Evolutionary conservation across 192 early-diverging fungal genomes (phyloP).

Genomic region (Spinellus fusiger): DNA sequence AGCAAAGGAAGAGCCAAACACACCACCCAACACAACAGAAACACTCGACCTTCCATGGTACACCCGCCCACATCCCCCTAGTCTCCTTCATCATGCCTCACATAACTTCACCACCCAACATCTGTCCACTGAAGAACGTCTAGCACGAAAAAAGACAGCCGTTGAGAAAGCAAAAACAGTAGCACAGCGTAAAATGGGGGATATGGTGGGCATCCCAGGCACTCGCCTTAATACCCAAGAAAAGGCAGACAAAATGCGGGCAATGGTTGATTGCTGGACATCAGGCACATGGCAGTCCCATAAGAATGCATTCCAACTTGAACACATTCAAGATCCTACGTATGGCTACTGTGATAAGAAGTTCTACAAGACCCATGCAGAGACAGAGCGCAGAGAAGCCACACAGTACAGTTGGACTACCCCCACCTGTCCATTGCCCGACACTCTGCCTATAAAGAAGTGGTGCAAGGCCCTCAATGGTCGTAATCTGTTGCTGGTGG

Average conservation of each 20-base stretch:
- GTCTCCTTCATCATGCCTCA: neutral
- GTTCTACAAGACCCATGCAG: slow-evolving; percentile 8
- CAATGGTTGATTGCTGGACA: slow-evolving; percentile 21
- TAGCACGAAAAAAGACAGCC: neutral
- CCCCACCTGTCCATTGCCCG: slow-evolving; percentile 7
- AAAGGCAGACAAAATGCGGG: neutral
- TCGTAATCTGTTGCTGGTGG: slow-evolving; percentile 41
- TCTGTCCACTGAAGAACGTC: neutral
- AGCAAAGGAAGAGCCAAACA: no score
- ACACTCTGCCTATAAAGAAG: neutral
- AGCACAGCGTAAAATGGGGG: neutral
- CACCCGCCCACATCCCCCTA: neutral
- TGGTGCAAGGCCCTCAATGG: slow-evolving; percentile 38
- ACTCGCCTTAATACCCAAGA: neutral
- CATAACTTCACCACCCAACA: neutral
- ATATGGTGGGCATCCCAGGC: neutral
- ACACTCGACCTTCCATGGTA: slow-evolving; percentile 10
- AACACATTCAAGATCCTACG: slow-evolving; percentile 28
- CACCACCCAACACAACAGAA: neutral
- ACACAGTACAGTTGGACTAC: slow-evolving; percentile 20
- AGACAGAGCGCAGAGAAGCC: slow-evolving; percentile 11
- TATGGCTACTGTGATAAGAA: slow-evolving; percentile 24
- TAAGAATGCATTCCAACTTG: neutral
- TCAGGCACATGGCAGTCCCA: slow-evolving; percentile 17
- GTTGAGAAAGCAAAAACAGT: slow-evolving; percentile 1